Base-by-base conservation (phyloP, 306 rosid species). In the Cicer judaicum region DNA sequence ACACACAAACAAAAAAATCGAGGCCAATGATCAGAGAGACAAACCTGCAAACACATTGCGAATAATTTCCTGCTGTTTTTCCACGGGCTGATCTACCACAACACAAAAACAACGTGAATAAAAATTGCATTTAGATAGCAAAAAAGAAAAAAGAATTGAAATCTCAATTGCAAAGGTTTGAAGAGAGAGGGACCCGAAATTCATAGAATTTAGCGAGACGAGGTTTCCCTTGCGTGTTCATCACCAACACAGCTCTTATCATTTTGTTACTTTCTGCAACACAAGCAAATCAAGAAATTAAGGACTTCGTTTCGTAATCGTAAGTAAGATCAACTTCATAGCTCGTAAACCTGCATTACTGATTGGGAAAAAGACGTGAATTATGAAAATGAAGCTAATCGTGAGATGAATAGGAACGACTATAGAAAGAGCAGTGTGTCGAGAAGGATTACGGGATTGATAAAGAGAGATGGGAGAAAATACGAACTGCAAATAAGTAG, bases 171-270 rank as follows among this genome's bases (percentile, higher is more conserved):
- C 10, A 76, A 68, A 60, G 15, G 21, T 73, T 54, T 41, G 16
- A 50, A 79, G 67, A 77, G 76, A 74, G 63, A 80, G 56, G 53
- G 62, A 94, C 99, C 97, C 48, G 78, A 84, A 78, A 85, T 79
- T 94, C 93, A 68, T 94, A 92, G 79, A 94, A 90, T 75, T 92
- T 94, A 57, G 96, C 80, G 60, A 94, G 90, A 64, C 99, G 96
- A 76, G 97, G 96, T 83, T 88, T 94, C 73, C 96, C 99, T 77
- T 87, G 92, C 40, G 96, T 94, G 84, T 90, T 94, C 84, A 94
- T 75, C 81, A 94, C 97, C 75, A 92, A 69, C 80, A 92, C 99
- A 48, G 96, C 84, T 47, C 81, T 89, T 55, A 94, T 94, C 99
- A 94, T 94, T 48, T 85, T 73, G 63, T 12, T 24, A 43, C 48